Conservation (phyloP, 2,329 filamentous ascomycete species). For the Colletotrichum tropicicola region DNA sequence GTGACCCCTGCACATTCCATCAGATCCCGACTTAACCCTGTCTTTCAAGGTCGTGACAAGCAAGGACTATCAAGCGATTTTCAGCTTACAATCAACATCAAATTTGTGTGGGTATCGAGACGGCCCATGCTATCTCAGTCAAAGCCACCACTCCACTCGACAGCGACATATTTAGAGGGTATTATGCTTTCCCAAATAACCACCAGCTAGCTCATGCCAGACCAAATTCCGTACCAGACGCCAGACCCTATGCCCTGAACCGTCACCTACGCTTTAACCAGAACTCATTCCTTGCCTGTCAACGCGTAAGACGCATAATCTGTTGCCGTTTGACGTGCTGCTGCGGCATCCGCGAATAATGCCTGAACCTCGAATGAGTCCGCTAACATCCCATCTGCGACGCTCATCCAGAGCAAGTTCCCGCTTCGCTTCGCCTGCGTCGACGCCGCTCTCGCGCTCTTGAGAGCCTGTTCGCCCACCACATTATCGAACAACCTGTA, state of each 20-base stretch:
- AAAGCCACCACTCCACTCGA: background rate
- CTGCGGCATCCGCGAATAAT: constrained; percentile 55
- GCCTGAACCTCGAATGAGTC: constrained; percentile 80
- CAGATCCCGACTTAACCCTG: background rate
- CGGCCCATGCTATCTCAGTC: background rate
- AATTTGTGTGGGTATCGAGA: background rate
- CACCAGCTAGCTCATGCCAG: constrained; percentile 24
- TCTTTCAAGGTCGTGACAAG: too few species aligned
- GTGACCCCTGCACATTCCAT: background rate
- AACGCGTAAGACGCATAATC: constrained; percentile 54
- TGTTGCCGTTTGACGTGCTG: constrained; percentile 51
- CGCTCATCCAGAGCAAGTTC: constrained; percentile 80
- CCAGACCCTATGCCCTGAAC: constrained; percentile 23
- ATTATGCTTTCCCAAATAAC: constrained; percentile 29
- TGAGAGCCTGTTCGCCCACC: constrained; percentile 81
- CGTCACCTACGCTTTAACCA: background rate
- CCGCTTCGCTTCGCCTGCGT: constrained; percentile 75
- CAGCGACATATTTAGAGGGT: constrained; percentile 16
- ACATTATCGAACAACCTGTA: constrained; percentile 83
- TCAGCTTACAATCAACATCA: too few species aligned
- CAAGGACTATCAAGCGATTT: too few species aligned
- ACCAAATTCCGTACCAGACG: constrained; percentile 26
- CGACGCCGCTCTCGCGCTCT: constrained; percentile 76
- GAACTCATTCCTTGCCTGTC: constrained; percentile 36
- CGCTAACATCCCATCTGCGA: constrained; percentile 81